Evolutionary conservation across 306 rosid genomes (phyloP).

Genomic region (Prosopis cineraria): DNA sequence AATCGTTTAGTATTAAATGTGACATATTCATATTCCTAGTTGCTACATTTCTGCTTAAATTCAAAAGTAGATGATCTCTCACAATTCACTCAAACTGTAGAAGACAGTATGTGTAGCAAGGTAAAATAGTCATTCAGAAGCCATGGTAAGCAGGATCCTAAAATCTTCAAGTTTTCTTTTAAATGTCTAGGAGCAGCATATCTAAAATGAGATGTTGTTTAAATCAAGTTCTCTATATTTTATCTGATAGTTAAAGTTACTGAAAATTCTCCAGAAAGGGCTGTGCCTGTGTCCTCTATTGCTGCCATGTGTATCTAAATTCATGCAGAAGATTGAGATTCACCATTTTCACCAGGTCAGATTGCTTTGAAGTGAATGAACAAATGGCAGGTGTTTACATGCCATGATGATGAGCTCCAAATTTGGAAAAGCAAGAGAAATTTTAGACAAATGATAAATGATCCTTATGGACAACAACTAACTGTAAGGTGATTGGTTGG

Average conservation of each 20-base stretch:
- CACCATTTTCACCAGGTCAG: background rate
- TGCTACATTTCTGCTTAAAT: background rate
- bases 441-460: background rate
- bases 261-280: background rate
- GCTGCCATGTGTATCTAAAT: background rate
- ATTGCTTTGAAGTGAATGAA: background rate
- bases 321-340: background rate
- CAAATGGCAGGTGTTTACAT: background rate
- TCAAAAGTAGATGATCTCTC: background rate
- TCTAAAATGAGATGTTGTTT: background rate
- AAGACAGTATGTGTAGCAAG: background rate
- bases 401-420: no score
- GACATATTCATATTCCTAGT: background rate
- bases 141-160: background rate
- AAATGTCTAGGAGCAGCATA: background rate
- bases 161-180: background rate
- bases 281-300: background rate
- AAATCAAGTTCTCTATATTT: slow-evolving; percentile 21
- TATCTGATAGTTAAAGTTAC: slow-evolving; percentile 7
- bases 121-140: background rate
- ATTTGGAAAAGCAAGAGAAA: background rate
- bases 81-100: background rate
- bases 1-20: background rate
- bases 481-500: background rate
- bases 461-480: background rate